These are phyloP conservation scores for Saccharomycopsis sp. DNA, from an alignment of 805 yeast species.

Conservation along the genomic window DNA sequence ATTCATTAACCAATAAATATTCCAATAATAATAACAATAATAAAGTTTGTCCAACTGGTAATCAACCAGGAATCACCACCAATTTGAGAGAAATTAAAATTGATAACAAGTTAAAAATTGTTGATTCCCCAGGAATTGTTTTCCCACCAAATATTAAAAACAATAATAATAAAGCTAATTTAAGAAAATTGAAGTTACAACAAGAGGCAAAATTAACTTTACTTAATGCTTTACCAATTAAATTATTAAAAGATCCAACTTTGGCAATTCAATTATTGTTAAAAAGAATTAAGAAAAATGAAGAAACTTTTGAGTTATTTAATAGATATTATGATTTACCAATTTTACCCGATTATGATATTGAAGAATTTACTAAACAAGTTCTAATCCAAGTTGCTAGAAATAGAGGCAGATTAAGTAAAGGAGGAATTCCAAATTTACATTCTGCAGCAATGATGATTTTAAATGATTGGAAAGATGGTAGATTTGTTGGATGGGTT, in stretches of 20 bases:
- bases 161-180: constrained; percentile 29
- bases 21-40: constrained; percentile 49
- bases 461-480: constrained; percentile 95
- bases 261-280: constrained; percentile 71
- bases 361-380: constrained; percentile 73
- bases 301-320: constrained; percentile 56
- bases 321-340: constrained; percentile 70
- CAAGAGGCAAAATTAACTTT: constrained; percentile 85
- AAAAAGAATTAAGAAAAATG: constrained; percentile 62
- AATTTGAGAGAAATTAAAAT: constrained; percentile 84
- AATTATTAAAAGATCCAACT: constrained; percentile 72
- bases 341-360: constrained; percentile 49
- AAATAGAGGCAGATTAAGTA: constrained; percentile 81
- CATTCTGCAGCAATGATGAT: constrained; percentile 76
- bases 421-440: constrained; percentile 87
- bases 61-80: constrained; percentile 96
- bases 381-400: constrained; percentile 90
- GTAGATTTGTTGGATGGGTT: constrained; percentile 86
- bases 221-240: constrained; percentile 82
- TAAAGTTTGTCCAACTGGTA: constrained; percentile 82
- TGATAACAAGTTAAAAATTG: constrained; percentile 76
- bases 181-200: constrained; percentile 42
- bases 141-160: constrained; percentile 59
- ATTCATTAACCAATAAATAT: constrained; percentile 56
- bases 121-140: constrained; percentile 97